Percentiles rank a stretch among this genome's conserved stretches.
These are phyloP conservation scores for Geranium brycei DNA, from an alignment of 345 rosid species.

Conservation along the genomic window DNA sequence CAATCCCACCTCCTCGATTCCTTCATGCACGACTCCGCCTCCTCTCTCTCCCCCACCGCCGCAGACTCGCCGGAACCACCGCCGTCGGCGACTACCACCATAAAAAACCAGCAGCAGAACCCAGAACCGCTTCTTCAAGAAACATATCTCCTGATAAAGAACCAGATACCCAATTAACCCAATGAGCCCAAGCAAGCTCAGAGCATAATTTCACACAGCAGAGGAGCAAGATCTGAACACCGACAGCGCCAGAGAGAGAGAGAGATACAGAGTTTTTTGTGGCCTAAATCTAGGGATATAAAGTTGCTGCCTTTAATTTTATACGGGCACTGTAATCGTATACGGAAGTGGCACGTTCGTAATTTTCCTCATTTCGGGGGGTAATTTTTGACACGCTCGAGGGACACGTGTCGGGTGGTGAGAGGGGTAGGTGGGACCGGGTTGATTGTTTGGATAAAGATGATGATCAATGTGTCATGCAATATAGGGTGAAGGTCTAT, in stretches of 20 bases:
- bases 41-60: too few relatives aligned
- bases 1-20: constrained; percentile 25
- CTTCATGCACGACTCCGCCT: constrained; percentile 25
- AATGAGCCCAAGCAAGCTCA: background rate
- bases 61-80: background rate
- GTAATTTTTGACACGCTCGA: background rate
- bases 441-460: background rate
- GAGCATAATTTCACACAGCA: background rate
- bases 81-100: constrained; percentile 8
- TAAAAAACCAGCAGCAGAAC: constrained; percentile 2
- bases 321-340: background rate
- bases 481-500: background rate
- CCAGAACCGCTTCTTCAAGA: constrained; percentile 1
- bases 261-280: background rate
- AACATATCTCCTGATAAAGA: background rate
- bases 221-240: constrained; percentile 43
- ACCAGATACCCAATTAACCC: background rate
- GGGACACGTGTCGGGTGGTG: background rate
- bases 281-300: background rate
- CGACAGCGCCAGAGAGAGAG: constrained; percentile 20
- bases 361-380: background rate
- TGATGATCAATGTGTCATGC: background rate
- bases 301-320: background rate
- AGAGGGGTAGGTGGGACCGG: background rate
- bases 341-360: background rate